These are phyloP conservation scores for Trichoderma breve DNA, from an alignment of 2,329 filamentous ascomycete genomes.

Conservation along the genomic window DNA sequence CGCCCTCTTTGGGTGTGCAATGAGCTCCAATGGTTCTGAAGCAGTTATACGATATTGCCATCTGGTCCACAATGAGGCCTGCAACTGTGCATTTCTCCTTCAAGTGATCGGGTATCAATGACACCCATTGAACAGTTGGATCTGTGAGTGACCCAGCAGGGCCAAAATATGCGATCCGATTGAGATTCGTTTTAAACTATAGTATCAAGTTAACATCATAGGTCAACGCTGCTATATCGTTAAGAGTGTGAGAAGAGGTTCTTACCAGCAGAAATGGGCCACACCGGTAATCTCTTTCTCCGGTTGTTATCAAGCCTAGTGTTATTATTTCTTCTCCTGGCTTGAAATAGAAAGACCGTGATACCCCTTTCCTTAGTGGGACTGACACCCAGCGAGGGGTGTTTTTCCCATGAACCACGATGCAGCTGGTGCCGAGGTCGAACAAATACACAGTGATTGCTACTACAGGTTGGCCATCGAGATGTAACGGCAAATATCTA, in stretches of 20 bases:
- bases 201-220: too few species aligned
- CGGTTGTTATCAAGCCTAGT: neutral
- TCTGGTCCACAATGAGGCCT: neutral
- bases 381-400: neutral
- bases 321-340: neutral
- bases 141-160: neutral
- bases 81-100: neutral
- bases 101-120: neutral
- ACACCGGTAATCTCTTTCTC: neutral
- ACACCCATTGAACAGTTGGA: neutral
- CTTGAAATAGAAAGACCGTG: neutral
- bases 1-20: neutral
- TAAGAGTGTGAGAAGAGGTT: neutral
- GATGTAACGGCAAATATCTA: neutral
- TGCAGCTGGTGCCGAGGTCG: neutral
- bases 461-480: neutral
- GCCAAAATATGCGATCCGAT: neutral
- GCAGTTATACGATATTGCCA: neutral
- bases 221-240: neutral
- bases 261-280: neutral
- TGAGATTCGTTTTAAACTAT: neutral
- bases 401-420: neutral
- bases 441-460: neutral
- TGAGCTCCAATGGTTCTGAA: neutral
- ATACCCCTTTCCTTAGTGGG: neutral